Base-by-base conservation (phyloP, 2,329 filamentous ascomycete species). In the Ophiostoma quercus region DNA sequence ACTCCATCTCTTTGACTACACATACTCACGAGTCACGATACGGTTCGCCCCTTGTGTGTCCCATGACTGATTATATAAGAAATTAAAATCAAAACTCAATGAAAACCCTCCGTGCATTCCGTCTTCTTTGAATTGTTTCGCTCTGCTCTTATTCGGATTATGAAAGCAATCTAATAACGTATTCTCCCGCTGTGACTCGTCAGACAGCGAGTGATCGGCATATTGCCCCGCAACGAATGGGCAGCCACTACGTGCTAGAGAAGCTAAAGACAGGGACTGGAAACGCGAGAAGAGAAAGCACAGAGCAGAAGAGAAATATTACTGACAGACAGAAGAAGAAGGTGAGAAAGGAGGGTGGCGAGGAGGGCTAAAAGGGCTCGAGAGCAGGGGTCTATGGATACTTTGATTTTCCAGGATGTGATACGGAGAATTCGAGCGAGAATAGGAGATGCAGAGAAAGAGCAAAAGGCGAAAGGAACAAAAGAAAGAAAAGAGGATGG, bases 201-300 rank as follows among this genome's bases (percentile, higher is more conserved):
- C 22, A 51, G 32, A 68, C 25, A 65, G n/a, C 14, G 7, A 62
- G 57, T 66, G 63, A 47, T 63, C 66, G 12, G 29, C 47, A 57
- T 32, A 39, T 43, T 54, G 67, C 60, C 60, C 68, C 63, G 63
- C 47, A 69, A 39, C 51, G 65, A 66, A 51, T 66, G 68, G 68
- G 29, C 62, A 25, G 57, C 11, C 54, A 25, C 22, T 25, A 22
- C 22, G 51, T 25, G n/a, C 51, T 25, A 25, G 22, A 25, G n/a
- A 57, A 25, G 22, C n/a, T 25, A 62, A 25, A 32, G 57, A 62
- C 57, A 25, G 22, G 57, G 57, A 47, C 57, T 57, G 51, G 51
- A 57, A 57, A 57, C 57, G 29, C 25, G 25, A 32, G 11, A 2
- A 32, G 57, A 14, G 57, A 14, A 11, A 32, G 7, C 19, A 16